phyloP scores from a whole-genome alignment of 2,329 filamentous ascomycete species.

The Colletotrichum sp. region DNA sequence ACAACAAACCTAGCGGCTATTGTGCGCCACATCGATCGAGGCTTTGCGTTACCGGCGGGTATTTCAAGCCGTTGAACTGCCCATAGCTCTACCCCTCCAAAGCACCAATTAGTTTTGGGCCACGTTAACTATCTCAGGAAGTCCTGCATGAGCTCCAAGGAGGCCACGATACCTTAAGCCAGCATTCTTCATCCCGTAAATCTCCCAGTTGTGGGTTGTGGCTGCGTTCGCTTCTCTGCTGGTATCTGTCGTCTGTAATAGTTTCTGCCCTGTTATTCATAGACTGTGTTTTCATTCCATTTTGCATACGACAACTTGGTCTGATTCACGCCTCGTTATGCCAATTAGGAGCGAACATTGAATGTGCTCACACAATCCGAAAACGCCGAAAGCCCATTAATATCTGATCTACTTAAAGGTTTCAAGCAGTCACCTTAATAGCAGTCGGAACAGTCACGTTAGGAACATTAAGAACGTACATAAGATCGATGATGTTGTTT shows the following conservation, averaged over 20 bases:
- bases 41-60: neutral
- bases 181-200: neutral
- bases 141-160: neutral
- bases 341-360: neutral
- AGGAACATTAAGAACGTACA: neutral
- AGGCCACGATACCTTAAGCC: neutral
- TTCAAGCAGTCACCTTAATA: no score
- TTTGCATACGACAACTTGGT: neutral
- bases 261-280: neutral
- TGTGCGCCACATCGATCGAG: neutral
- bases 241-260: neutral
- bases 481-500: neutral
- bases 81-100: neutral
- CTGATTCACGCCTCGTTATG: neutral
- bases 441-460: neutral
- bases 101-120: neutral
- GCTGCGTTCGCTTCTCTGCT: neutral
- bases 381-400: no score
- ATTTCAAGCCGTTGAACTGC: neutral
- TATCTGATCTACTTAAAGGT: no score
- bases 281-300: neutral
- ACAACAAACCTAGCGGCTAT: neutral
- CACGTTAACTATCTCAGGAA: no score
- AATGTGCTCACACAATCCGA: no score
- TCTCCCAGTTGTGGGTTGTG: no score